Base-by-base conservation (phyloP, 2,329 filamentous ascomycete genomes). In the Aspergillus cejpii region DNA sequence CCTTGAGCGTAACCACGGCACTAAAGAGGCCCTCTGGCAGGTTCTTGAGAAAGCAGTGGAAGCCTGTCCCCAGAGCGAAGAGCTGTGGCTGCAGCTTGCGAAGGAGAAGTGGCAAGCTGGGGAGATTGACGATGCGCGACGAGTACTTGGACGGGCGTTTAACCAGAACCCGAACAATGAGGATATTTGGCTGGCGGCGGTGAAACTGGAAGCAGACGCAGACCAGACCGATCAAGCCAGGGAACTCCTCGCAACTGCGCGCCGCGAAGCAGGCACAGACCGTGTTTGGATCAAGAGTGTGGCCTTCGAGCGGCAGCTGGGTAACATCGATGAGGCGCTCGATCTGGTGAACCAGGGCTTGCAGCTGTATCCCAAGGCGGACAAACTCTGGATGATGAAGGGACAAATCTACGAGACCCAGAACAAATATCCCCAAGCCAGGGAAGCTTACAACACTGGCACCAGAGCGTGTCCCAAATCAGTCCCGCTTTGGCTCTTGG, bases 361-460 rank as follows among this genome's bases (percentile, higher is more conserved):
- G 27, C 84, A 90, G 53, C 77, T 87, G 7, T 98, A 94, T 71
- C 91, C 92, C 1, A 79, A 82, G 36, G 81, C 85, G 10, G 78
- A 87, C 41, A 97, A 97, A 69, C 76, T 98, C 19, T 96, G 91
- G 84, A 96, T 97, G 86, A 87, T 95, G 74, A 98, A 98, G 70
- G 92, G 94, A 0, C 92, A 98, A 63, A 92, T 97, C 51, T 98
- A 98, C 74, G 86, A 96, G 61, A 78, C 83, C 34, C 77, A 89
- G 37, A 83, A 79, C 56, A 89, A 88, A 69, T 71, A 85, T 11
- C 83, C 85, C 0, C 86, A 92, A 66, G 92, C 92, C 2, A 81
- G 92, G 37, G 89, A 97, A 64, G 89, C 91, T 0, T 97, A 92
- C 67, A 81, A 80, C 47, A 84, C 87, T 3, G 92, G 92, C 27